Evolutionary conservation across 495 filamentous ascomycete species (phyloP), one percentile per base, ranked within the genome.

Genomic region (Trichoderma reesei): DNA sequence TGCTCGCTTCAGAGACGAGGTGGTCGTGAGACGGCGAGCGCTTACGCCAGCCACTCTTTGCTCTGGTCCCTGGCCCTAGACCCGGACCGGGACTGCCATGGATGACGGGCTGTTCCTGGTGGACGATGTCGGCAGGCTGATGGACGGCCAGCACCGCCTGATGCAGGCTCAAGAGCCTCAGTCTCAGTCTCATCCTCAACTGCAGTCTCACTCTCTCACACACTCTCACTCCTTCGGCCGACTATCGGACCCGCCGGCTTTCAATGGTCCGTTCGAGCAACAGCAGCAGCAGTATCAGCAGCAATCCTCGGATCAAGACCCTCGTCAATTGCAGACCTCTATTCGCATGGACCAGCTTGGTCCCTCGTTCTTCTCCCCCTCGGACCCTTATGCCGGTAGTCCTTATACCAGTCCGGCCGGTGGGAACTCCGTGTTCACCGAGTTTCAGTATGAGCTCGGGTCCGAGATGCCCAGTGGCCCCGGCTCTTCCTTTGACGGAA

Each of bases 401-500:
- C 51, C 51, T 3, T 56, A 56, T 8, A 10, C 26, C 9, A 56
- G 51, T 26, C 51, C 51, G 11, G 51, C 51, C 51, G 51, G 51
- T 14, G 26, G 51, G 34, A 26, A 26, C 51, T 14, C 51, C 51
- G 26, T 20, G 1, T 56, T 56, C 11, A 2, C 51, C 48, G 51
- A 56, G 26, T 48, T 18, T 18, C 44, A 48, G 44, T 56, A 56
- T 34, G 51, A 56, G 51, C 51, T 56, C 8, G 51, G 51, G 11
- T 33, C 51, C 51, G 51, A 31, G 6, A 9, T 56, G 3, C 14
- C 14, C 51, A 26, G 26, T 9, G 31, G 51, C 31, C 18, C 51
- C 51, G 18, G 51, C 51, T 56, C 51, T 56, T 26, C 51, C 51
- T 56, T 56, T 34, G 51, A 56, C 51, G 51, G 51, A 3, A 34